Evolutionary conservation across 805 yeast genomes (phyloP), one percentile per base, ranked within the genome.

Genomic region (Lipomyces chichibuensis): DNA sequence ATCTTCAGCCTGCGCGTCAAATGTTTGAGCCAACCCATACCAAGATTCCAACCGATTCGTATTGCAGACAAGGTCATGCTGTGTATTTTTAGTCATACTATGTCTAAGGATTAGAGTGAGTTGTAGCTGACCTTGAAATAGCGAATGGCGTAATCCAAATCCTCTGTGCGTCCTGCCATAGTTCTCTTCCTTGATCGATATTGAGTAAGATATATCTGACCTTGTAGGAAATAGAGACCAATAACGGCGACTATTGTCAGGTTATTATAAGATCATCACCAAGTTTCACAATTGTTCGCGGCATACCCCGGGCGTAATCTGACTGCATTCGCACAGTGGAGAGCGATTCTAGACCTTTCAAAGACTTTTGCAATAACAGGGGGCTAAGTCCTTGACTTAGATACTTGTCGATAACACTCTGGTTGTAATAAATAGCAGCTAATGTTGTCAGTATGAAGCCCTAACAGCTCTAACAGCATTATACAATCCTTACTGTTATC

Each of bases 21-120:
- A 92, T 0, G 94, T 87, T 74, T 88, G 92, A 0, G 96, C 97
- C 14, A 95, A 76, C 0, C 91, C 82, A 53, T 87, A 80, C 99
- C 99, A 95, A 8, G 91, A 86, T 77, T 95, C 99, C 58, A 88
- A 82, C 37, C 97, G 80, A 52, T 84, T 79, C 1, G 89, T 83
- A 3, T 89, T 87, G 72, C 87, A 87, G 0, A 87, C 73, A 20
- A 95, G 77, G 75, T 95, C 98, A 63, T 81, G 80, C 60, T 64
- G 29, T 6, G 33, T 13, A 4, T 9, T 25, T 11, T 35, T 59
- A 43, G 23, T n/a, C 9, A n/a, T 43, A 6, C 7, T 17, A 17
- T 43, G 20, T 13, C 33, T 8, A 4, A 14, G n/a, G 29, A 8
- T 14, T 29, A 55, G 20, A 27, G 32, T 55, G 43, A 43, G 49